phyloP scores from a whole-genome alignment of 805 yeast genomes.

The Candida fluviatilis region DNA sequence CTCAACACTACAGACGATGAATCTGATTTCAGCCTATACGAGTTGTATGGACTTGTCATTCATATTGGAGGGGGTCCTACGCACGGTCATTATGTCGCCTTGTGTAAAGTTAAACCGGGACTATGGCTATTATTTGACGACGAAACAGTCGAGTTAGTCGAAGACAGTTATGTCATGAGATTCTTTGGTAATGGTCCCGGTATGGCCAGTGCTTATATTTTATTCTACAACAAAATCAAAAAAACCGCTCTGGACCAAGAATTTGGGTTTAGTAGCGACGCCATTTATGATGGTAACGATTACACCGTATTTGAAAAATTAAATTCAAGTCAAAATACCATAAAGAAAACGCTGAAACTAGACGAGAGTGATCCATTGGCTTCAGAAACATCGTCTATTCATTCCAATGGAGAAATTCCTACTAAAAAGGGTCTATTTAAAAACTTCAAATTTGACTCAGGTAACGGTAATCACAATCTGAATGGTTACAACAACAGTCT shows the following conservation, averaged over 20 bases:
- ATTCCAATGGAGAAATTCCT: slow-evolving; percentile 5
- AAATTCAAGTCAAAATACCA: slow-evolving; percentile 9
- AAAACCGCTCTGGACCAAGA: slow-evolving; percentile 35
- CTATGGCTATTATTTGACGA: slow-evolving; percentile 96
- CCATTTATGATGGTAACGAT: slow-evolving; percentile 32
- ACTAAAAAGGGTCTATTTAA: slow-evolving; percentile 20
- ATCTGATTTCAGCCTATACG: slow-evolving; percentile 54
- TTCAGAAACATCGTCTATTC: slow-evolving; percentile 11
- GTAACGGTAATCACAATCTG: not conserved
- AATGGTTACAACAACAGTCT: slow-evolving; percentile 1
- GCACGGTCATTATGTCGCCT: slow-evolving; percentile 92
- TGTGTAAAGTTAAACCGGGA: slow-evolving; percentile 69
- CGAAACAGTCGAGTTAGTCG: slow-evolving; percentile 87
- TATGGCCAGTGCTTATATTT: slow-evolving; percentile 84
- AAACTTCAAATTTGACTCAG: slow-evolving; percentile 23
- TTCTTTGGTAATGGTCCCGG: slow-evolving; percentile 89
- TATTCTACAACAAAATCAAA: slow-evolving; percentile 56
- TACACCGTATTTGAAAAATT: slow-evolving; percentile 15
- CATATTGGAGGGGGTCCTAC: slow-evolving; percentile 98
- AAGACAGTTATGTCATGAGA: slow-evolving; percentile 73
- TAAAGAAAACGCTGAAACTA: slow-evolving; percentile 6
- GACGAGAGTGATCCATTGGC: slow-evolving; percentile 5
- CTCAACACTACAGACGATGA: slow-evolving; percentile 59
- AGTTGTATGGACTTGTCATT: slow-evolving; percentile 79
- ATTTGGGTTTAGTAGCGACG: slow-evolving; percentile 30